Conservation (phyloP, 148 eudicot genomes). For the Silene conica region DNA sequence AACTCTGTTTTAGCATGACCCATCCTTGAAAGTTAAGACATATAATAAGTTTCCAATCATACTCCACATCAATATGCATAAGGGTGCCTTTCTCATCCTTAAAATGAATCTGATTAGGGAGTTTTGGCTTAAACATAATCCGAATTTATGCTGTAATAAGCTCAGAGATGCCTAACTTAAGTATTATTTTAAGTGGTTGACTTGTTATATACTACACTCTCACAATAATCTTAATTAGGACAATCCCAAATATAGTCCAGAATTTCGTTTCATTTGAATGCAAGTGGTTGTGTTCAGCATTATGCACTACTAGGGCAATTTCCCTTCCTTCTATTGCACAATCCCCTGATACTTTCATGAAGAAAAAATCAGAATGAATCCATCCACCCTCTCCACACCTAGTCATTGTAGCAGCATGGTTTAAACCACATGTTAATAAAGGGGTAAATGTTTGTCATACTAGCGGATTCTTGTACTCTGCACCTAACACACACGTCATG, state of each 20-base stretch:
- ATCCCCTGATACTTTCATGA: neutral
- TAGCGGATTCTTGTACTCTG: neutral
- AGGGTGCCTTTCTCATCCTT: no score
- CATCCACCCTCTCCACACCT: neutral
- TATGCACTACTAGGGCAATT: neutral
- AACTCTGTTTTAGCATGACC: no score
- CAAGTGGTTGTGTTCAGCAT: neutral
- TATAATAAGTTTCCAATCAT: no score
- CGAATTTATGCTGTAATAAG: no score
- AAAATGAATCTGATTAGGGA: no score
- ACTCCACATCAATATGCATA: no score
- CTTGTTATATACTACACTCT: neutral
- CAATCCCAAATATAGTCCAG: neutral
- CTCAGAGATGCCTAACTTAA: no score
- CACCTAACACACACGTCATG: neutral
- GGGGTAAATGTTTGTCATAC: neutral
- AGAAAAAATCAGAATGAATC: neutral
- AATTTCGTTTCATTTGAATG: neutral
- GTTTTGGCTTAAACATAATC: no score
- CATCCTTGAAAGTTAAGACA: no score
- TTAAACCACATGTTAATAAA: neutral
- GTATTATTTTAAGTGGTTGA: no score
- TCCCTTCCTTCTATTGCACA: neutral
- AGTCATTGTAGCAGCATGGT: neutral
- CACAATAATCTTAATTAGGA: neutral